A percentile compares a stretch with the other conserved stretches of the same genome.
Conservation (phyloP, 371 early-diverging fungal species). For the Modicella reniformis region DNA sequence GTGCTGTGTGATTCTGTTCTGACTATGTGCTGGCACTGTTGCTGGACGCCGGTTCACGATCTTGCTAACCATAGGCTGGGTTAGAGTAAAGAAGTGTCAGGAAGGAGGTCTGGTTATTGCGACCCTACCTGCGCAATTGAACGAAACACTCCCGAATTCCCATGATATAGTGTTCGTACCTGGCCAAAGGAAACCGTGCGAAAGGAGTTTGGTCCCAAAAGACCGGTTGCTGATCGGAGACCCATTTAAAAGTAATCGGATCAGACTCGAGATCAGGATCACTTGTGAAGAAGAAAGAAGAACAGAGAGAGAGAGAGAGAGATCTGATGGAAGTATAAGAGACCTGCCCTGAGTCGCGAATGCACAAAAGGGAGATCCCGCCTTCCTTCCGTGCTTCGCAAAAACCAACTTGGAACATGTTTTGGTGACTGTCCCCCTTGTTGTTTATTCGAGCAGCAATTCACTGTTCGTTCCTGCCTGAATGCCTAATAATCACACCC, state of each 20-base stretch:
- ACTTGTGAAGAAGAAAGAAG: not conserved
- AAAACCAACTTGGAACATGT: too few species aligned
- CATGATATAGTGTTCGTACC: slow-evolving; percentile 11
- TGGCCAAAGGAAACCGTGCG: slow-evolving; percentile 17
- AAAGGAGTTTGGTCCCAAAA: slow-evolving; percentile 24
- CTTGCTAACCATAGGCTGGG: slow-evolving; percentile 6
- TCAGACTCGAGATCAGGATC: not conserved
- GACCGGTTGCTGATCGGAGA: slow-evolving; percentile 15
- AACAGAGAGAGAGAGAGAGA: not conserved
- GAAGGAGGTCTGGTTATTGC: too few species aligned
- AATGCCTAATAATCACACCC: too few species aligned
- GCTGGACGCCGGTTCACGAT: slow-evolving; percentile 1
- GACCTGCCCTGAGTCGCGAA: not conserved
- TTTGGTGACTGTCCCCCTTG: too few species aligned
- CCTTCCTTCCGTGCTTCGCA: not conserved
- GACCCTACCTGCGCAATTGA: too few species aligned
- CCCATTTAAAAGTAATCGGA: slow-evolving; percentile 9
- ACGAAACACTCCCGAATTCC: too few species aligned
- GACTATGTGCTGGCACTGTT: not conserved
- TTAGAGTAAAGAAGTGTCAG: not conserved
- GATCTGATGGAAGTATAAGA: not conserved
- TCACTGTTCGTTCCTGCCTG: too few species aligned
- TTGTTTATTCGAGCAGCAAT: too few species aligned
- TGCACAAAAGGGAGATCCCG: slow-evolving; percentile 31
- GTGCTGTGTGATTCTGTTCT: not conserved